phyloP scores from a whole-genome alignment of 2,329 filamentous ascomycete genomes.

The Cytospora schulzeri region DNA sequence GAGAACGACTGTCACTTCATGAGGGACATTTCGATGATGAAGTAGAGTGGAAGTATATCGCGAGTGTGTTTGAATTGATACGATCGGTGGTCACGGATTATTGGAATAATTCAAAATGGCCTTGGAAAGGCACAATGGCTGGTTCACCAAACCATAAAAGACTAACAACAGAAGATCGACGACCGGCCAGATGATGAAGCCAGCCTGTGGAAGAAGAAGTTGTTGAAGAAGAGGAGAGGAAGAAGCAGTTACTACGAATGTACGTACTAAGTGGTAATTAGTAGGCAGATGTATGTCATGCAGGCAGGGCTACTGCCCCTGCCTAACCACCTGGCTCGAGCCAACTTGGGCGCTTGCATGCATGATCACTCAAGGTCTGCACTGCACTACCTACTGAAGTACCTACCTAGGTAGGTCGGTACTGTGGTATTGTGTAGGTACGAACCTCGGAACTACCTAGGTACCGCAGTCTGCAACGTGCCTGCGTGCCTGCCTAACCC shows the following conservation, averaged over 20 bases:
- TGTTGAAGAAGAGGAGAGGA: neutral
- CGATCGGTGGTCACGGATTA: neutral
- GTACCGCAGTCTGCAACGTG: neutral
- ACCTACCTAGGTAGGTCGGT: too few species aligned
- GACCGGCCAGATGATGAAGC: neutral
- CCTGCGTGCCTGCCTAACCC: too few species aligned
- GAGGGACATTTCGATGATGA: neutral
- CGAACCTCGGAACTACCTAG: neutral
- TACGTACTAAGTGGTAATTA: too few species aligned
- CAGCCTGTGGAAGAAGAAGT: neutral
- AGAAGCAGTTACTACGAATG: neutral
- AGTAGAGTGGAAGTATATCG: neutral
- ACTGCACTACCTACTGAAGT: too few species aligned
- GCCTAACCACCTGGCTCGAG: neutral
- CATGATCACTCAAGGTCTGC: neutral
- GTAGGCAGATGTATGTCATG: neutral
- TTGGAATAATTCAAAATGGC: neutral
- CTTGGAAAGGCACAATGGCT: neutral
- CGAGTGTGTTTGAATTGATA: neutral
- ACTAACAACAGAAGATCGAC: neutral
- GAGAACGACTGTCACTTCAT: neutral
- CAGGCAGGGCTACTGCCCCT: neutral
- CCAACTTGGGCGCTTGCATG: neutral
- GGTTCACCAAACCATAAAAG: neutral
- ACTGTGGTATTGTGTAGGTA: too few species aligned